phyloP scores from a whole-genome alignment of 805 yeast genomes.

The Cyberlindnera subsufficiens region DNA sequence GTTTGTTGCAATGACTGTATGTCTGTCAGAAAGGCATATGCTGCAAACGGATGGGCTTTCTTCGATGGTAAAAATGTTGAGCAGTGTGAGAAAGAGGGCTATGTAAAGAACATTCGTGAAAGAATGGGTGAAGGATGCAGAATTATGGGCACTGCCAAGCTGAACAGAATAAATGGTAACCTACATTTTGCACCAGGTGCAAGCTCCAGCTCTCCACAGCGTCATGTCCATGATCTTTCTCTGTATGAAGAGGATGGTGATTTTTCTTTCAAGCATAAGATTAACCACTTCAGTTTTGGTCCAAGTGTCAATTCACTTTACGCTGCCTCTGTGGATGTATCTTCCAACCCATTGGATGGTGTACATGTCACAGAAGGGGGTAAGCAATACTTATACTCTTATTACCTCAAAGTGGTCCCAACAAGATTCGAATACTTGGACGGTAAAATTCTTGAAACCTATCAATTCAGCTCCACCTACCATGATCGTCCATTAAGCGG shows the following conservation, averaged over 20 bases:
- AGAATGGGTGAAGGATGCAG: slow-evolving; percentile 83
- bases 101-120: slow-evolving; percentile 54
- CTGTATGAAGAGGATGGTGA: slow-evolving; percentile 51
- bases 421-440: slow-evolving; percentile 73
- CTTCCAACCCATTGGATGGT: slow-evolving; percentile 68
- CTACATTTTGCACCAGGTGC: slow-evolving; percentile 96
- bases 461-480: slow-evolving; percentile 82
- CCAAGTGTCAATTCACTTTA: slow-evolving; percentile 35
- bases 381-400: slow-evolving; percentile 63
- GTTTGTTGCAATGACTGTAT: slow-evolving; percentile 84
- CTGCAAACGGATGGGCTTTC: slow-evolving; percentile 77
- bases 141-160: slow-evolving; percentile 67
- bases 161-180: slow-evolving; percentile 85
- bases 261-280: slow-evolving; percentile 69
- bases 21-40: slow-evolving; percentile 75
- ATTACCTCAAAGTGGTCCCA: slow-evolving; percentile 85
- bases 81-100: slow-evolving; percentile 89
- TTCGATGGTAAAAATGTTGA: slow-evolving; percentile 81
- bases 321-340: slow-evolving; percentile 26
- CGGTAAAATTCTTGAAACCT: slow-evolving; percentile 58
- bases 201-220: slow-evolving; percentile 49
- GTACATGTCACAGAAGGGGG: slow-evolving; percentile 32
- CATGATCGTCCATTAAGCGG: slow-evolving; percentile 85
- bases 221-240: slow-evolving; percentile 83
- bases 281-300: slow-evolving; percentile 85